Evolutionary conservation across 306 rosid species (phyloP).

Genomic region (Acacia melanoxylon): DNA sequence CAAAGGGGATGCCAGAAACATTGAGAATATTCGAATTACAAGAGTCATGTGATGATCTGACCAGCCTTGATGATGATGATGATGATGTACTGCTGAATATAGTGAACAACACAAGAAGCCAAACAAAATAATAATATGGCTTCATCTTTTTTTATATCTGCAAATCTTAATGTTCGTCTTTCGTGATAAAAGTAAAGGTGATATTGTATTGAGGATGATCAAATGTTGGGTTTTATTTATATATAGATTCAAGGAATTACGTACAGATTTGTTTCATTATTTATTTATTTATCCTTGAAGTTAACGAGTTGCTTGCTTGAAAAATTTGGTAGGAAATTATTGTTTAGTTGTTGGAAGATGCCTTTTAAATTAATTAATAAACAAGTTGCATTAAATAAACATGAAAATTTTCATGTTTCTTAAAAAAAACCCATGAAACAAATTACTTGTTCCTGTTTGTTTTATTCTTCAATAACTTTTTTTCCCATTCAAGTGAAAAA

Average conservation of each 20-base stretch:
- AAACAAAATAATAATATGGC: slow-evolving; percentile 1
- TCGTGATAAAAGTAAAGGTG: background rate
- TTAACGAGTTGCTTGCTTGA: background rate
- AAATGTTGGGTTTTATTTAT: background rate
- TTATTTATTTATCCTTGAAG: background rate
- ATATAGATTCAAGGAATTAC: background rate
- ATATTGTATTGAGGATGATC: background rate
- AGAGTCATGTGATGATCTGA: slow-evolving; percentile 6
- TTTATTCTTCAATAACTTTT: no score
- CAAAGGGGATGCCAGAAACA: no score
- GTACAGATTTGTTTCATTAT: no score
- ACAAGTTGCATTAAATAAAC: background rate
- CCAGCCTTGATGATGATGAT: slow-evolving; percentile 18
- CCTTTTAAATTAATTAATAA: background rate
- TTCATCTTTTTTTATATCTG: slow-evolving; percentile 11
- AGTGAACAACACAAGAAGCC: background rate
- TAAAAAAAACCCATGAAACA: background rate
- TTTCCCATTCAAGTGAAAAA: background rate
- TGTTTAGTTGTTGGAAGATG: background rate
- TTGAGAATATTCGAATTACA: no score
- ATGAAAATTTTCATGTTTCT: background rate
- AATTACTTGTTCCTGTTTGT: background rate
- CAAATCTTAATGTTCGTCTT: background rate
- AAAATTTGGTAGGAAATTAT: background rate
- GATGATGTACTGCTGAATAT: slow-evolving; percentile 17